Conservation (phyloP, 148 eudicot species). For the Rhododendron simsii region DNA sequence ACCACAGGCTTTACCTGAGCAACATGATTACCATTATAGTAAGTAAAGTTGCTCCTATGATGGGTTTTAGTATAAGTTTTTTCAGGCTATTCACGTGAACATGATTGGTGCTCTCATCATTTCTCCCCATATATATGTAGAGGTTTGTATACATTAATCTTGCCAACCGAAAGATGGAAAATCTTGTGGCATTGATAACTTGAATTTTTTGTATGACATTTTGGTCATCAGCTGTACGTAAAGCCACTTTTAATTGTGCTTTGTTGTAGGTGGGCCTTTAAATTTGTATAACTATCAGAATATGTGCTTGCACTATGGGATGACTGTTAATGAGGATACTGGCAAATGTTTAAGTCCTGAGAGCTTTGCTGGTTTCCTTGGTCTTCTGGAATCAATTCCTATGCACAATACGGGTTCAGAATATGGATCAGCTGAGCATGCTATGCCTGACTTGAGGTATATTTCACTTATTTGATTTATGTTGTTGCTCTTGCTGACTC, state of each 20-base stretch:
- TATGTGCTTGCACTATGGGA: slow-evolving; percentile 58
- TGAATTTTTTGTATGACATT: background rate
- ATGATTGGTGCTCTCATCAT: background rate
- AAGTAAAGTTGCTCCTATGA: slow-evolving; percentile 26
- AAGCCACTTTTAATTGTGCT: slow-evolving; percentile 4
- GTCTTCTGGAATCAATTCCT: slow-evolving; percentile 86
- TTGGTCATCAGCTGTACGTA: background rate
- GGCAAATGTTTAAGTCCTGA: slow-evolving; percentile 65
- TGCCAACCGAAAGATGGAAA: background rate
- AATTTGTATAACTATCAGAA: slow-evolving; percentile 50
- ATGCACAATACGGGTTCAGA: slow-evolving; percentile 47
- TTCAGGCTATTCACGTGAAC: background rate
- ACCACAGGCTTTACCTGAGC: slow-evolving; percentile 62
- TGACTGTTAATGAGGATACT: slow-evolving; percentile 46
- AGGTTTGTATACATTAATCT: background rate
- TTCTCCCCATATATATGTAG: background rate
- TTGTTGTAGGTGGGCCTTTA: slow-evolving; percentile 52
- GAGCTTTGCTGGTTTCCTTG: slow-evolving; percentile 73
- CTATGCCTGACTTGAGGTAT: slow-evolving; percentile 66
- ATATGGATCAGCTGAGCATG: slow-evolving; percentile 51
- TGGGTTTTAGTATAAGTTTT: background rate
- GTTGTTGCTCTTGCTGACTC: background rate
- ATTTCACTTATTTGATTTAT: slow-evolving; percentile 1
- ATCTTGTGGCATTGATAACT: slow-evolving; percentile 5
- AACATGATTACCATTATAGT: slow-evolving; percentile 44